Percentiles rank a stretch among this genome's conserved stretches.
Evolutionary conservation across 306 rosid species (phyloP).

Genomic region (Dalbergia cultrata): DNA sequence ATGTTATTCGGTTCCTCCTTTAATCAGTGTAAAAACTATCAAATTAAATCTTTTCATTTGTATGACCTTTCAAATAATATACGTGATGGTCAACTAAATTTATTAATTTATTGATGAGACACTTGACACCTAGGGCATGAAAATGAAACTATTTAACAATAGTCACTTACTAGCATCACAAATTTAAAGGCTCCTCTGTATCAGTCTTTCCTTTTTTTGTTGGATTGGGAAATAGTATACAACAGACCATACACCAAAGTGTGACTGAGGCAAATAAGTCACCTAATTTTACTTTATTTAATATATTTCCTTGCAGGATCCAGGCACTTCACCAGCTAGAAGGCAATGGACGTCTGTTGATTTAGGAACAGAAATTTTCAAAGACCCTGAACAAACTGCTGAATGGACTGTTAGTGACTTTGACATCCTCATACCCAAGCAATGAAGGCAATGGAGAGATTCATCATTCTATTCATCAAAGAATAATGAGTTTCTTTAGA

Average conservation of each 20-base stretch:
- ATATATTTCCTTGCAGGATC: conserved; percentile 35
- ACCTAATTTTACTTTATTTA: not conserved
- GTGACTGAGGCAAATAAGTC: not conserved
- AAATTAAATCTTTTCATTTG: too few relatives aligned
- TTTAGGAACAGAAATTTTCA: conserved; percentile 48
- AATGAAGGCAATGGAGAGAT: not conserved
- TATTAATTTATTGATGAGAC: too few relatives aligned
- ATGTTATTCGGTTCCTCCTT: too few relatives aligned
- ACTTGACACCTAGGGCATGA: too few relatives aligned
- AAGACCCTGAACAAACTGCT: conserved; percentile 40
- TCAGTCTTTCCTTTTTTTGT: too few relatives aligned
- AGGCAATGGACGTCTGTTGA: conserved; percentile 42
- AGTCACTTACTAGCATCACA: too few relatives aligned
- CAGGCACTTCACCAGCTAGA: conserved; percentile 34
- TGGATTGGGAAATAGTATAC: too few relatives aligned
- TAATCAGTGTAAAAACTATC: too few relatives aligned
- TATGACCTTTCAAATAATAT: too few relatives aligned
- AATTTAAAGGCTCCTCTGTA: too few relatives aligned
- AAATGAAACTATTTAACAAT: too few relatives aligned
- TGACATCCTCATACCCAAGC: conserved; percentile 37
- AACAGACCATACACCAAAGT: not conserved
- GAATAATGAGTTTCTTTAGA: conserved; percentile 13
- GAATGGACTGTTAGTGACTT: conserved; percentile 44
- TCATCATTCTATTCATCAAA: conserved; percentile 28
- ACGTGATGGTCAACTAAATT: too few relatives aligned